Conservation (phyloP, 495 filamentous ascomycete species). For the Lentithecium fluviatile region DNA sequence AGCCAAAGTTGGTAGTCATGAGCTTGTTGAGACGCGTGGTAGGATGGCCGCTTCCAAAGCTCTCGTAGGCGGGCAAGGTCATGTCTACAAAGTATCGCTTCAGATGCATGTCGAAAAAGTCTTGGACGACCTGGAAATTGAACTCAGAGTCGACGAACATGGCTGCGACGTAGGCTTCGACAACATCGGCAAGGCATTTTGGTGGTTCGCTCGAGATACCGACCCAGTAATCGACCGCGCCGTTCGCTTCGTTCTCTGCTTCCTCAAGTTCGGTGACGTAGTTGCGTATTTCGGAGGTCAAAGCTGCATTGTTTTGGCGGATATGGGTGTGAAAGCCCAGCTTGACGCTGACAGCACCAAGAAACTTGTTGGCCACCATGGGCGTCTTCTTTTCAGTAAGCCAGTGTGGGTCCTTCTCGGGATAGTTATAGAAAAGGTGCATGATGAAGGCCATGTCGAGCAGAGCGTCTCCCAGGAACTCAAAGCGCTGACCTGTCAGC, state of each 20-base stretch:
- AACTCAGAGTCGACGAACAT: conserved; percentile 90
- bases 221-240: conserved; percentile 78
- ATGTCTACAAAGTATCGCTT: conserved; percentile 83
- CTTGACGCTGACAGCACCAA: conserved; percentile 74
- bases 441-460: conserved; percentile 86
- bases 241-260: conserved; percentile 54
- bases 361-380: conserved; percentile 96
- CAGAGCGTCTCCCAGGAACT: conserved; percentile 89
- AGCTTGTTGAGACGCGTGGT: conserved; percentile 57
- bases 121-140: conserved; percentile 67
- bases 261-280: conserved; percentile 68
- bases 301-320: conserved; percentile 54
- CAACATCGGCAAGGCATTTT: conserved; percentile 81
- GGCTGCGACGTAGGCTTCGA: conserved; percentile 88
- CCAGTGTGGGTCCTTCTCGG: conserved; percentile 88
- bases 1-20: conserved; percentile 53
- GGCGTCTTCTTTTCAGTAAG: conserved; percentile 99
- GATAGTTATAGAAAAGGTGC: conserved; percentile 72
- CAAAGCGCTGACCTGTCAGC: conserved; percentile 85
- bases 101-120: conserved; percentile 73
- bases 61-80: conserved; percentile 67
- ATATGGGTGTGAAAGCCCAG: conserved; percentile 77
- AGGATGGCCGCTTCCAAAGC: conserved; percentile 85
- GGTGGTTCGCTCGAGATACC: conserved; percentile 63
- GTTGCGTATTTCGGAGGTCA: conserved; percentile 63